A percentile compares a stretch with the other conserved stretches of the same genome.
Conservation (phyloP, 495 filamentous ascomycete genomes). For the Chaetomium tenue region DNA sequence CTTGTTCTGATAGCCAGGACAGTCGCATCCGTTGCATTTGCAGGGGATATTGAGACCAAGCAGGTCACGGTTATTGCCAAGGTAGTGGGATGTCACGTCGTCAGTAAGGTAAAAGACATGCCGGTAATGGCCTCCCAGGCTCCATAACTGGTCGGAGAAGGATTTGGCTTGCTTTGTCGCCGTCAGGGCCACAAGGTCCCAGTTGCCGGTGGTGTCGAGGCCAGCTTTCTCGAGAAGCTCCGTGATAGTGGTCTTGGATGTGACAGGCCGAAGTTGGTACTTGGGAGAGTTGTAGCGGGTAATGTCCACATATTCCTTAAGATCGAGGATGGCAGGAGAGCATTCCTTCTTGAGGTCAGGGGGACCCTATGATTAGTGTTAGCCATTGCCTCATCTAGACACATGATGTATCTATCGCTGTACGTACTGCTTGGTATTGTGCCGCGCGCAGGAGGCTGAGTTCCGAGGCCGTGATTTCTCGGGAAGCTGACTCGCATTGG, state of each 20-base stretch:
- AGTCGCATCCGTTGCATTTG: background rate
- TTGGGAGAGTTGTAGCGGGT: background rate
- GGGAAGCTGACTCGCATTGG: background rate
- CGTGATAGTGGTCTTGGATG: background rate
- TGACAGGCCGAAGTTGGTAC: background rate
- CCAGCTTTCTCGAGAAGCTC: background rate
- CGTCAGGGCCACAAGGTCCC: background rate
- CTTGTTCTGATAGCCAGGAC: background rate
- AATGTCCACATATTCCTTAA: background rate
- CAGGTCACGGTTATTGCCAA: background rate
- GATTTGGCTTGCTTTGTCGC: background rate
- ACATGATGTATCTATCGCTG: background rate
- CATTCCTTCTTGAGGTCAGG: background rate
- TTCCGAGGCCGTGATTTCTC: background rate
- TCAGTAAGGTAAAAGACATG: conserved; percentile 15
- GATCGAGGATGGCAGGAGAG: background rate
- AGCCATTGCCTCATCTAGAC: background rate
- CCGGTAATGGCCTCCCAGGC: background rate
- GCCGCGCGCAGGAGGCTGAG: background rate
- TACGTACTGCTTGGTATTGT: background rate
- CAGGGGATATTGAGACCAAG: conserved; percentile 4
- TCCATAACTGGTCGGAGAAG: background rate
- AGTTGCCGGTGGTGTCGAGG: background rate
- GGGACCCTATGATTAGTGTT: background rate
- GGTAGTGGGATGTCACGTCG: conserved; percentile 4